phyloP scores from a whole-genome alignment of 2,329 filamentous ascomycete species.

The Grosmannia serpens region DNA sequence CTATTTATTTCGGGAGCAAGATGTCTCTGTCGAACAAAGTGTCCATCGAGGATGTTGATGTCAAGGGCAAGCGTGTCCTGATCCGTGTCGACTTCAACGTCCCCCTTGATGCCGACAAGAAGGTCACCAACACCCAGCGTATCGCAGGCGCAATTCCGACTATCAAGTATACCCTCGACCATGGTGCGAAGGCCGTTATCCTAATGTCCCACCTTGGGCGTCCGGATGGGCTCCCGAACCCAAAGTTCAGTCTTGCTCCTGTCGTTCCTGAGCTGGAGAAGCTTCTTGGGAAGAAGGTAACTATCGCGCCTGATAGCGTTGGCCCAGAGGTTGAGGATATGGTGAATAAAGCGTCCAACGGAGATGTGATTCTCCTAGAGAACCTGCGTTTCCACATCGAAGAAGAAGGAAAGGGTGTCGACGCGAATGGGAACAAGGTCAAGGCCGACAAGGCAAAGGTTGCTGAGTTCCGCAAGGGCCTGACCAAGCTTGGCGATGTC shows the following conservation, averaged over 20 bases:
- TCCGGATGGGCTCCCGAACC: conserved; percentile 77
- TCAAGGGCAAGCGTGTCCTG: conserved; percentile 96
- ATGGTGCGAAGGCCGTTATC: conserved; percentile 84
- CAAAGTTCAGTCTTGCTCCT: conserved; percentile 91
- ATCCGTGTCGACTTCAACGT: conserved; percentile 99
- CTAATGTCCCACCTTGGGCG: conserved; percentile 98
- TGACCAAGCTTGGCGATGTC: conserved; percentile 89
- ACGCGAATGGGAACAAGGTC: conserved; percentile 88
- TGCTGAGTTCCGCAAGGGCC: conserved; percentile 83
- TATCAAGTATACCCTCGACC: conserved; percentile 85
- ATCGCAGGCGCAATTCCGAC: conserved; percentile 92
- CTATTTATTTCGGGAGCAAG: conserved; percentile 17
- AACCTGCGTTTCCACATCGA: conserved; percentile 97
- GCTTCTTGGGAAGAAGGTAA: conserved; percentile 71
- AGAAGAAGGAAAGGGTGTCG: conserved; percentile 94
- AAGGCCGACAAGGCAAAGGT: conserved; percentile 95
- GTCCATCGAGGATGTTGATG: conserved; percentile 87
- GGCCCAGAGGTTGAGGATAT: conserved; percentile 82
- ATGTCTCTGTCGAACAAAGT: conserved; percentile 99
- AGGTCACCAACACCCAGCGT: conserved; percentile 96
- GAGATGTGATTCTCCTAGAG: conserved; percentile 83
- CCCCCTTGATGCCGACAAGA: conserved; percentile 82
- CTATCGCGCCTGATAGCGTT: conserved; percentile 83
- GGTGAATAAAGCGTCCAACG: conserved; percentile 70
- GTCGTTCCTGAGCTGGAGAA: conserved; percentile 88